Conservation (phyloP, 176 grass and related monocot genomes). For the Musa schizocarpa region DNA sequence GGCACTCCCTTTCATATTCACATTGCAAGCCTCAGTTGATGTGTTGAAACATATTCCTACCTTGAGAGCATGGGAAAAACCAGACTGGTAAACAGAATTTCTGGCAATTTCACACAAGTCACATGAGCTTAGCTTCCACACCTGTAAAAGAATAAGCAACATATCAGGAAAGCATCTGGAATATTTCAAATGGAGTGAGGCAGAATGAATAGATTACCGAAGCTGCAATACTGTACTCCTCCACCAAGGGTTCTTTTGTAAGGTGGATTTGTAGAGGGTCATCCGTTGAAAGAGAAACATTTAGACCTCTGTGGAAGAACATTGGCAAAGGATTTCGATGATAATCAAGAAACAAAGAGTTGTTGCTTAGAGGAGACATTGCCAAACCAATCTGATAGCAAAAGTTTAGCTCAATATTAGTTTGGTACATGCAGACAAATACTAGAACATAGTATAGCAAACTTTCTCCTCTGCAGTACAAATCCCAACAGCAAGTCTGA, state of each 20-base stretch:
- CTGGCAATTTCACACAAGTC: constrained; percentile 94
- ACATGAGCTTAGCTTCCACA: constrained; percentile 88
- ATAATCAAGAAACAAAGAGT: constrained; percentile 84
- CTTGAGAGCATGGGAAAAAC: constrained; percentile 88
- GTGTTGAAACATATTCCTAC: constrained; percentile 15
- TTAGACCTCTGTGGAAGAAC: constrained; percentile 79
- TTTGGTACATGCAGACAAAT: constrained; percentile 3
- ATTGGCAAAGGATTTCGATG: constrained; percentile 86
- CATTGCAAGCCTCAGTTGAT: neutral
- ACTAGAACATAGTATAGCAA: constrained; percentile 6
- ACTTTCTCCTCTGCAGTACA: neutral
- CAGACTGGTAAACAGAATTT: constrained; percentile 83
- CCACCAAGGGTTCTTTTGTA: constrained; percentile 95
- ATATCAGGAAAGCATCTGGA: constrained; percentile 1
- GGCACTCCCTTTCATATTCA: neutral
- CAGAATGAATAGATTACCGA: constrained; percentile 37
- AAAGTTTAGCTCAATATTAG: constrained; percentile 21
- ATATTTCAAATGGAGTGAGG: neutral
- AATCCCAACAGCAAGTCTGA: neutral
- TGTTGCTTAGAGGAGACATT: constrained; percentile 97
- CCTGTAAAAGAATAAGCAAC: constrained; percentile 25
- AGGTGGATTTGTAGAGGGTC: constrained; percentile 92
- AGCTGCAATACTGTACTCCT: constrained; percentile 95
- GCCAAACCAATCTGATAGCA: constrained; percentile 83
- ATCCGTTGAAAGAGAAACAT: constrained; percentile 88